Evolutionary conservation across 192 early-diverging fungal species (phyloP).

Genomic region (Podila epicladia): DNA sequence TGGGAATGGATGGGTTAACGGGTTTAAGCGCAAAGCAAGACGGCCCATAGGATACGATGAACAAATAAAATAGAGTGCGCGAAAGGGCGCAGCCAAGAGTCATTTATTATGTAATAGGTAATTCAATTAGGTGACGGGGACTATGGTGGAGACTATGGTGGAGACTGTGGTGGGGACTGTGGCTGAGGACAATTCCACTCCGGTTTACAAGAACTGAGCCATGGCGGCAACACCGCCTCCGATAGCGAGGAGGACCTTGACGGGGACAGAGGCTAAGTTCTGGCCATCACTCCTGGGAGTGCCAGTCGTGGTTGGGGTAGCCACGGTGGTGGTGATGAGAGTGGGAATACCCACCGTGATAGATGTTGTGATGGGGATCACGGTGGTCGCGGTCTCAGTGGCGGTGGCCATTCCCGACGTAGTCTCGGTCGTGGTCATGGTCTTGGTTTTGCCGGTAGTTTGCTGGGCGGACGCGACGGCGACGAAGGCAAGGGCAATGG

Average conservation of each 20-base stretch:
- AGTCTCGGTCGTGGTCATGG: too few relatives aligned
- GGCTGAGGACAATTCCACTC: too few relatives aligned
- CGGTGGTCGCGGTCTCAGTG: constrained; percentile 5
- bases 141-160: not conserved
- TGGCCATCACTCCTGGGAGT: constrained; percentile 2
- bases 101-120: not conserved
- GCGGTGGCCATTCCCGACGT: not conserved
- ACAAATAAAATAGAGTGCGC: too few relatives aligned
- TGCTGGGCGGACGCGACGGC: constrained; percentile 12
- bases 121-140: not conserved
- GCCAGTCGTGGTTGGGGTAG: constrained; percentile 3
- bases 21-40: too few relatives aligned
- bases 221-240: constrained; percentile 18
- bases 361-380: constrained; percentile 9
- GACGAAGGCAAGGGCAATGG: constrained; percentile 3
- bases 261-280: constrained; percentile 3
- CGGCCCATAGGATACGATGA: too few relatives aligned
- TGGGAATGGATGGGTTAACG: too few relatives aligned
- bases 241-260: constrained; percentile 14
- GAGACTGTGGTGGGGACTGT: not conserved
- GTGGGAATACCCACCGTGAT: constrained; percentile 9
- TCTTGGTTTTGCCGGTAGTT: not conserved
- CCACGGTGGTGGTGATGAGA: constrained; percentile 8
- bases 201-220: constrained; percentile 22
- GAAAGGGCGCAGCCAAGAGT: not conserved